These are phyloP conservation scores for Tricladium varicosporioides DNA, from an alignment of 2,329 filamentous ascomycete genomes.

Conservation along the genomic window DNA sequence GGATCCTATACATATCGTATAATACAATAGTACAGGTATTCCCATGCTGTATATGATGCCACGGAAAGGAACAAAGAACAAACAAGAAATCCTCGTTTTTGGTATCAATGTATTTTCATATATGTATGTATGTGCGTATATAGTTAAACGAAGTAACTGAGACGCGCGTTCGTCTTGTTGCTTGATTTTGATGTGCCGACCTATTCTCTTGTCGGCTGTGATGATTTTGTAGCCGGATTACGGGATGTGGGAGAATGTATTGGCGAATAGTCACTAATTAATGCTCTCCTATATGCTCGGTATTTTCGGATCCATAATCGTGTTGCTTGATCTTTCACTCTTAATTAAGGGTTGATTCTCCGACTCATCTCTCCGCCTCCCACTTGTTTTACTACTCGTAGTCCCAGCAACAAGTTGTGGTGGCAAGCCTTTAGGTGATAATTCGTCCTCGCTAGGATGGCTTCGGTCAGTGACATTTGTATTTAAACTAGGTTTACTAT, in stretches of 20 bases:
- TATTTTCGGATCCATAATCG: background rate
- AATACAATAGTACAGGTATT: background rate
- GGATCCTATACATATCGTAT: background rate
- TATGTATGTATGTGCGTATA: too few relatives aligned
- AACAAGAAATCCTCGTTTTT: background rate
- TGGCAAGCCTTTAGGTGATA: slow-evolving; percentile 6
- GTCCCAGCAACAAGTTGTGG: background rate
- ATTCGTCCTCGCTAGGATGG: slow-evolving; percentile 1
- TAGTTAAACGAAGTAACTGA: too few relatives aligned
- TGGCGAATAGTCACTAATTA: too few relatives aligned
- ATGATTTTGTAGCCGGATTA: background rate
- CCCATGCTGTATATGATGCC: background rate
- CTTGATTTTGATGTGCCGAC: too few relatives aligned
- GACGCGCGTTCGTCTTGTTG: too few relatives aligned
- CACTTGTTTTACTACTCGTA: background rate
- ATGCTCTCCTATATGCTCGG: too few relatives aligned
- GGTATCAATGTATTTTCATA: background rate
- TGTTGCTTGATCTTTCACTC: background rate
- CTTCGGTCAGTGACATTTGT: background rate
- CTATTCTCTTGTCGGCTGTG: too few relatives aligned
- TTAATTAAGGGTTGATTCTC: background rate
- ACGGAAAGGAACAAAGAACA: background rate
- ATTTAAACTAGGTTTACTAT: background rate
- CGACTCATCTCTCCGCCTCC: background rate
- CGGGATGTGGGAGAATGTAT: too few relatives aligned